Conservation (phyloP, 345 rosid genomes). For the Raphanus sativus region DNA sequence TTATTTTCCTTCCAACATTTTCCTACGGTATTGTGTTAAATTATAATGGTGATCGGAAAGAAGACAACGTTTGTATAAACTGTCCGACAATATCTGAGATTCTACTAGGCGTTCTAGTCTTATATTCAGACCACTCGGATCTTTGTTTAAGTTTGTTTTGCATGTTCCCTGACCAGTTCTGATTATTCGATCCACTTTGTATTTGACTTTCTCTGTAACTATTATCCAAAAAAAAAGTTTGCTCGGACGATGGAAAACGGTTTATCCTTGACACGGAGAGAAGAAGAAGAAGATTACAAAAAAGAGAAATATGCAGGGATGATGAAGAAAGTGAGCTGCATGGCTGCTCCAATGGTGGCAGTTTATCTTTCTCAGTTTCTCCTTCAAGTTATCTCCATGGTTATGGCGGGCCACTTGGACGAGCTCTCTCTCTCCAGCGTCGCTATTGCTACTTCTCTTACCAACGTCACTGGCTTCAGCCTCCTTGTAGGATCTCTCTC, state of each 20-base stretch:
- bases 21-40: too few species aligned
- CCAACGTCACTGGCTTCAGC: slow-evolving; percentile 34
- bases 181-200: background rate
- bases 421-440: slow-evolving; percentile 29
- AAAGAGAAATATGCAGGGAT: slow-evolving; percentile 8
- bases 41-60: background rate
- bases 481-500: slow-evolving; percentile 15
- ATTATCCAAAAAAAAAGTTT: background rate
- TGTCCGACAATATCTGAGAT: background rate
- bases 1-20: background rate
- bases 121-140: background rate
- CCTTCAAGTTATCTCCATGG: slow-evolving; percentile 35
- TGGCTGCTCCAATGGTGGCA: slow-evolving; percentile 43
- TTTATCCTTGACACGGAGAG: slow-evolving; percentile 22
- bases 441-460: slow-evolving; percentile 34
- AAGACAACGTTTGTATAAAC: background rate
- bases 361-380: slow-evolving; percentile 32
- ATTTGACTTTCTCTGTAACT: background rate
- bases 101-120: too few species aligned
- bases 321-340: slow-evolving; percentile 35
- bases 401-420: slow-evolving; percentile 41
- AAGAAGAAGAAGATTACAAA: background rate
- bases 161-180: background rate
- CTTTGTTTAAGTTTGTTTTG: background rate
- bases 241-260: slow-evolving; percentile 18